Evolutionary conservation across 2,329 filamentous ascomycete species (phyloP).

Genomic region (Paecilomyces sp.): DNA sequence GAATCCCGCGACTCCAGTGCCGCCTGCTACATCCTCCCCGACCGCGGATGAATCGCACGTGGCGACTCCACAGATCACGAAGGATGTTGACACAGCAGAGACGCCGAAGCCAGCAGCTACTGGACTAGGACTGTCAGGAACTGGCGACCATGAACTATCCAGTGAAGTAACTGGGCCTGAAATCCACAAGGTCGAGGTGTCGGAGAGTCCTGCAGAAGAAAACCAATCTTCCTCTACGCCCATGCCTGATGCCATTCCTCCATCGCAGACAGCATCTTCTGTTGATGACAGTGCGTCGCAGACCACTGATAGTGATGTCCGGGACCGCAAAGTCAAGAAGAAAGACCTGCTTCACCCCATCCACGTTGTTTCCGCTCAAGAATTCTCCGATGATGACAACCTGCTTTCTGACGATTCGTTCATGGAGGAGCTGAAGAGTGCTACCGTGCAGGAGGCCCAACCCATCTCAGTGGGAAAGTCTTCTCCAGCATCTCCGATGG

Average conservation of each 20-base stretch:
- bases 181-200: neutral
- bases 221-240: conserved; percentile 7
- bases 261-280: neutral
- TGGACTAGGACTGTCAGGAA: conserved; percentile 15
- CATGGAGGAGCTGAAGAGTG: conserved; percentile 77
- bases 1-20: conserved; percentile 2
- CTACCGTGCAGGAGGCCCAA: conserved; percentile 75
- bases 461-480: conserved; percentile 73
- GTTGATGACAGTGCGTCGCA: conserved; percentile 10
- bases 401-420: conserved; percentile 61
- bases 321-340: conserved; percentile 24
- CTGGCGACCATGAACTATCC: conserved; percentile 12
- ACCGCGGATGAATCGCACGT: neutral
- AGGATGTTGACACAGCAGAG: conserved; percentile 14
- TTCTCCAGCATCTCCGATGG: conserved; percentile 65
- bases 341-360: conserved; percentile 48
- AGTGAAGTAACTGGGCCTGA: conserved; percentile 14
- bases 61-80: conserved; percentile 1
- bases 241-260: conserved; percentile 10
- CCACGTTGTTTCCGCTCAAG: conserved; percentile 29
- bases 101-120: conserved; percentile 24
- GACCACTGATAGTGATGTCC: conserved; percentile 12
- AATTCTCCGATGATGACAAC: conserved; percentile 36
- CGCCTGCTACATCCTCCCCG: conserved; percentile 5
- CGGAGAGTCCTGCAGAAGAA: conserved; percentile 8